Base-by-base conservation (phyloP, 495 filamentous ascomycete species). In the Neurospora sp. region DNA sequence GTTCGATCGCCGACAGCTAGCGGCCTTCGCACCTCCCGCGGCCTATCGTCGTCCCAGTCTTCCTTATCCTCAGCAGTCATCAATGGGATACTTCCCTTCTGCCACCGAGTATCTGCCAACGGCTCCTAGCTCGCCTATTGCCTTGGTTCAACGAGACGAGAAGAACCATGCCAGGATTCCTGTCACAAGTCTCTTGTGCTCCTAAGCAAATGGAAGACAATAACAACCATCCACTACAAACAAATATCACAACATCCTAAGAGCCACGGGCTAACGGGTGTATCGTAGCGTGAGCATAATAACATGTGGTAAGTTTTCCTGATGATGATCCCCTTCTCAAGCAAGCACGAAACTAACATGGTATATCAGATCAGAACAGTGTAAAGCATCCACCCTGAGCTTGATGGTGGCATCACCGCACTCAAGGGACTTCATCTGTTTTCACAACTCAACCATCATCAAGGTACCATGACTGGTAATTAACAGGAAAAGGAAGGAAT, bases 111-210 rank as follows among this genome's bases (percentile, higher is more conserved):
- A 81, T 12, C 53, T 80, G 12, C 78, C 76, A 6, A 82, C 79
- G 20, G 81, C 77, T 20, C 79, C 79, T 12, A 82, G 72, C 74
- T 81, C 81, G 20, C 81, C 80, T 18, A 69, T 74, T 14, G 73
- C 69, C 9, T 41, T 69, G 39, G 44, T 70, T 42, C 39, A 35
- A 37, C 53, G 53, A 65, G 53, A 73, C 12, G 59, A 70, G 40
- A 73, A 41, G 27, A 70, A 68, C 41, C 68, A 40, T 39, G 69
- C 35, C 14, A 70, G 39, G 69, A 70, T 65, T 35, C 53, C 53
- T 12, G 53, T 65, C 53, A 65, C 53, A 1, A 65, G 53, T 2
- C 53, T 65, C 53, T 6, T 65, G 53, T 65, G 53, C 53, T 65
- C 53, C 35, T 65, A 9, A 65, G 8, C 53, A 37, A 16, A 16